Evolutionary conservation across 78 protist species (phyloP).

Genomic region (Chrysochromulina tobinii): DNA sequence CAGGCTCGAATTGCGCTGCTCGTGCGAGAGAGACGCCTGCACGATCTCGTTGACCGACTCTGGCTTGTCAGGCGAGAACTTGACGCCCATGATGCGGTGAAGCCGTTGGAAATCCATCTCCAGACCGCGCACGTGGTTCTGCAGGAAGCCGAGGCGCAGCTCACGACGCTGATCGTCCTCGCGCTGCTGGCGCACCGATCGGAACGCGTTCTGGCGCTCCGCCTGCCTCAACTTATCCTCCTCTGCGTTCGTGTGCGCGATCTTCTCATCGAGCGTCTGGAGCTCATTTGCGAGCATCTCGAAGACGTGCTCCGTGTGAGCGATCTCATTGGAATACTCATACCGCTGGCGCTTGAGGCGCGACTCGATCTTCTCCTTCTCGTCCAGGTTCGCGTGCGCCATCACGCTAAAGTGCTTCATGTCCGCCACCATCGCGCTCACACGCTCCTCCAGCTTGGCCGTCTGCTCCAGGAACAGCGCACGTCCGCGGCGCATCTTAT

Average conservation of each 20-base stretch:
- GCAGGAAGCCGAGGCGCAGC: not conserved
- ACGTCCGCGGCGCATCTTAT: not conserved
- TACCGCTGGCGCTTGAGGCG: not conserved
- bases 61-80: not conserved
- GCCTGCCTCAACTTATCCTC: not conserved
- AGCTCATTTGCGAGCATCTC: not conserved
- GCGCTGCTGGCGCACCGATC: not conserved
- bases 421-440: not conserved
- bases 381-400: not conserved
- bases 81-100: not conserved
- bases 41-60: not conserved
- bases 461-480: not conserved
- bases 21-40: not conserved
- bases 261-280: not conserved
- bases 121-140: not conserved
- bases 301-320: not conserved
- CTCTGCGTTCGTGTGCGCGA: not conserved
- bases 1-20: not conserved
- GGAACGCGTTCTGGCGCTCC: not conserved
- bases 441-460: not conserved
- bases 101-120: not conserved
- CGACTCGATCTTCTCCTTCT: constrained; percentile 10
- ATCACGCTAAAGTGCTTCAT: not conserved
- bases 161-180: not conserved
- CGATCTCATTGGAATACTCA: not conserved